Conservation (phyloP, 257 asterid genomes). For the Jacaranda copaia region DNA sequence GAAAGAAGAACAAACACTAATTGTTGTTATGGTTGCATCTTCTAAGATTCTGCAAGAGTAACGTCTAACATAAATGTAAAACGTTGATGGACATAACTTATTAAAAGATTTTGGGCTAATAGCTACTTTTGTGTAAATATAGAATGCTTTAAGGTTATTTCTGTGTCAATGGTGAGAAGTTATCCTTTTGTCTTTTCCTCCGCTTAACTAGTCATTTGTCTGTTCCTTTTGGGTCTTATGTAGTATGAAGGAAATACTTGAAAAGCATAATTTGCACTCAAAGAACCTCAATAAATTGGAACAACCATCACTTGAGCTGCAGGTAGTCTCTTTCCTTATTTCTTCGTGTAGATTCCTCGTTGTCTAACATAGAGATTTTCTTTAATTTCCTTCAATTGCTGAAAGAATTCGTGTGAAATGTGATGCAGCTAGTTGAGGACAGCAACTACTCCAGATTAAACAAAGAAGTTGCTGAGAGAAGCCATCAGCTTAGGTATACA, state of each 20-base stretch:
- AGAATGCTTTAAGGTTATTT: neutral
- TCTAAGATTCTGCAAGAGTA: neutral
- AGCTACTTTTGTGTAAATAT: neutral
- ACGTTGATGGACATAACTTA: neutral
- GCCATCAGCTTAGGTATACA: conserved; percentile 64
- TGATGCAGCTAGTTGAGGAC: conserved; percentile 79
- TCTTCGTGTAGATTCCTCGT: too few relatives aligned
- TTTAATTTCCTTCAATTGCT: neutral
- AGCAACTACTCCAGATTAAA: conserved; percentile 57
- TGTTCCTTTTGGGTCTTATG: conserved; percentile 9
- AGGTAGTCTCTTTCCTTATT: conserved; percentile 41
- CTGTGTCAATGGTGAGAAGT: neutral
- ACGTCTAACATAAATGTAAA: neutral
- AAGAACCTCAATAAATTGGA: conserved; percentile 75
- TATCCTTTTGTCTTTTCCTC: neutral
- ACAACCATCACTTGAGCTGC: conserved; percentile 84
- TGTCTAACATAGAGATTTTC: too few relatives aligned
- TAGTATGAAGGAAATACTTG: conserved; percentile 85
- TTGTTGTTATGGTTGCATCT: neutral
- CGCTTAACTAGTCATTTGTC: neutral
- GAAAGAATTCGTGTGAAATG: neutral
- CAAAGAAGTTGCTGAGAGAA: conserved; percentile 78
- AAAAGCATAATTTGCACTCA: conserved; percentile 71
- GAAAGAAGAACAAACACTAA: too few relatives aligned
- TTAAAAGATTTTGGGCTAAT: neutral